Conservation (phyloP, 306 rosid genomes). For the Vachellia collinsii region DNA sequence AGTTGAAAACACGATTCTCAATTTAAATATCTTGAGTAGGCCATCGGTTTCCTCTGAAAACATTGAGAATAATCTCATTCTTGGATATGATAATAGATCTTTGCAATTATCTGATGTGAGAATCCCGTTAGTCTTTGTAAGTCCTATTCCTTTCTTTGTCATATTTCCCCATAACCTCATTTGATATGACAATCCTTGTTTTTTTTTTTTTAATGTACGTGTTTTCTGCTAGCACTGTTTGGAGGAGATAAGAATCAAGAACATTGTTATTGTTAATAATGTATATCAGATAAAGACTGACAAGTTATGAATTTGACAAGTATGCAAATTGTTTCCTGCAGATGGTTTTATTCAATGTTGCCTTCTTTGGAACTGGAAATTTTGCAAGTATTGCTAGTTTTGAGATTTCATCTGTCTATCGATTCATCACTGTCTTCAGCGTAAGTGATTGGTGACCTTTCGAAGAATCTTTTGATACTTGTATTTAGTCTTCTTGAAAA, state of each 20-base stretch:
- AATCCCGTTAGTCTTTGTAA: slow-evolving; percentile 78
- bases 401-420: slow-evolving; percentile 91
- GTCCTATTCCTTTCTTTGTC: slow-evolving; percentile 42
- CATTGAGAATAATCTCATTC: slow-evolving; percentile 44
- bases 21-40: slow-evolving; percentile 52
- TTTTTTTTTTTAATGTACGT: neutral
- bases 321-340: slow-evolving; percentile 41
- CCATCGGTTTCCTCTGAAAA: slow-evolving; percentile 47
- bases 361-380: slow-evolving; percentile 93
- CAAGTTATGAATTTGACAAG: slow-evolving; percentile 25
- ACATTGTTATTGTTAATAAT: slow-evolving; percentile 1
- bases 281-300: neutral
- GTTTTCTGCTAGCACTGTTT: neutral
- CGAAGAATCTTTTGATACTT: neutral
- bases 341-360: slow-evolving; percentile 84
- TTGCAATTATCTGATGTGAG: slow-evolving; percentile 83
- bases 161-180: slow-evolving; percentile 20
- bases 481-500: slow-evolving; percentile 33
- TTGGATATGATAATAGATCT: slow-evolving; percentile 59
- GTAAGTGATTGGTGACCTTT: slow-evolving; percentile 59
- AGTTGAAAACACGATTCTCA: slow-evolving; percentile 77
- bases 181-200: slow-evolving; percentile 11
- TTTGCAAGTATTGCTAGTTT: slow-evolving; percentile 95
- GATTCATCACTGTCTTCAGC: slow-evolving; percentile 85
- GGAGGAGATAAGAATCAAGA: neutral